Conservation (phyloP, 176 grass and related monocot species). For the Avena atlantica region DNA sequence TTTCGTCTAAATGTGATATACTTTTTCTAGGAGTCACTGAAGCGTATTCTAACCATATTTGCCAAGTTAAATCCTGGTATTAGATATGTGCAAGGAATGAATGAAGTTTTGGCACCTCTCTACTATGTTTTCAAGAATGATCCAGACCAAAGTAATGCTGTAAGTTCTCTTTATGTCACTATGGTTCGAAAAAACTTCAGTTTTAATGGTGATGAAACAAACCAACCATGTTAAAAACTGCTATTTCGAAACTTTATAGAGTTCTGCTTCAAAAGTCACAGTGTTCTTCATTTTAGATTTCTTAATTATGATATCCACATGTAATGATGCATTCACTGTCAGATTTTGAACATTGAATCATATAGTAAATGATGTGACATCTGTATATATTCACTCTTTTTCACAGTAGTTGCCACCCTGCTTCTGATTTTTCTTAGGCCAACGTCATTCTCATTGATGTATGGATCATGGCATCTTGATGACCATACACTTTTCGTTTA, state of each 20-base stretch:
- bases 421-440: not conserved
- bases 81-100: constrained; percentile 99
- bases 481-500: not conserved
- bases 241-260: not conserved
- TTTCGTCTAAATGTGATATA: constrained; percentile 32
- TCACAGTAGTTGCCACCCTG: constrained; percentile 9
- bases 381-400: not conserved
- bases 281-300: not conserved
- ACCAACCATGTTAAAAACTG: not conserved
- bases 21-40: constrained; percentile 81
- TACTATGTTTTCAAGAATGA: constrained; percentile 98
- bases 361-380: constrained; percentile 2
- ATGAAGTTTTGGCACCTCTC: constrained; percentile 93
- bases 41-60: constrained; percentile 91
- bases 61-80: constrained; percentile 96
- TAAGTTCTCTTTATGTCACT: constrained; percentile 48
- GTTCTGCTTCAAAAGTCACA: not conserved
- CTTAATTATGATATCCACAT: not conserved
- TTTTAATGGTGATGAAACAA: constrained; percentile 28
- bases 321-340: not conserved
- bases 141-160: constrained; percentile 58
- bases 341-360: not conserved
- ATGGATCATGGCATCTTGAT: constrained; percentile 1
- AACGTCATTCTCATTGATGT: not conserved
- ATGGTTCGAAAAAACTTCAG: not conserved